Evolutionary conservation across 31 red algal genomes (phyloP).

Genomic region (Porphyra umbilicalis): DNA sequence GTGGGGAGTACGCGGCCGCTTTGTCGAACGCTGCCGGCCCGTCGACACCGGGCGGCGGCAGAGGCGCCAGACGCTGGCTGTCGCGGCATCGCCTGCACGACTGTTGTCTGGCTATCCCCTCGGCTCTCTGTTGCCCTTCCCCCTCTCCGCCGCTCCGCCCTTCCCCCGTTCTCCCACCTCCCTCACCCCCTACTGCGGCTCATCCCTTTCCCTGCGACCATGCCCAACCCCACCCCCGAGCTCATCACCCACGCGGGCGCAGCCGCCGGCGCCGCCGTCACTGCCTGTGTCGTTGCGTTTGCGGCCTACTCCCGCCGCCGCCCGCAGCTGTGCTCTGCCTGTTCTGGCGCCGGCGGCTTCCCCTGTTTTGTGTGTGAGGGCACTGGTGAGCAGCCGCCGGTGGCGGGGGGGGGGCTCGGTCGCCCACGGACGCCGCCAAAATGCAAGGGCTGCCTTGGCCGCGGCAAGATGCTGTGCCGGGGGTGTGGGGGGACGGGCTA

Average conservation of each 20-base stretch:
- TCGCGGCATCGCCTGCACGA: no score
- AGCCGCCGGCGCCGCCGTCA: background rate
- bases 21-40: no score
- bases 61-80: no score
- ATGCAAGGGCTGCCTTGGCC: background rate
- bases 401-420: background rate
- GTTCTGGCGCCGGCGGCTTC: background rate
- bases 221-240: background rate
- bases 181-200: no score
- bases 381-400: background rate
- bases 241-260: background rate
- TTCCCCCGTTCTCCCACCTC: no score
- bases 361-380: background rate
- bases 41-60: no score
- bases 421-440: background rate
- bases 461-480: background rate
- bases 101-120: no score
- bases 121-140: no score
- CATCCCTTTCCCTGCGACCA: background rate
- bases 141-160: background rate
- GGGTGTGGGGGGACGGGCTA: background rate
- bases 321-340: background rate
- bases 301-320: background rate
- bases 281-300: background rate
- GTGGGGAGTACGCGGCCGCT: no score